Percentiles rank a stretch among this genome's conserved stretches.
phyloP scores from a whole-genome alignment of 2,329 filamentous ascomycete species.

The Aspergillus nomiae region DNA sequence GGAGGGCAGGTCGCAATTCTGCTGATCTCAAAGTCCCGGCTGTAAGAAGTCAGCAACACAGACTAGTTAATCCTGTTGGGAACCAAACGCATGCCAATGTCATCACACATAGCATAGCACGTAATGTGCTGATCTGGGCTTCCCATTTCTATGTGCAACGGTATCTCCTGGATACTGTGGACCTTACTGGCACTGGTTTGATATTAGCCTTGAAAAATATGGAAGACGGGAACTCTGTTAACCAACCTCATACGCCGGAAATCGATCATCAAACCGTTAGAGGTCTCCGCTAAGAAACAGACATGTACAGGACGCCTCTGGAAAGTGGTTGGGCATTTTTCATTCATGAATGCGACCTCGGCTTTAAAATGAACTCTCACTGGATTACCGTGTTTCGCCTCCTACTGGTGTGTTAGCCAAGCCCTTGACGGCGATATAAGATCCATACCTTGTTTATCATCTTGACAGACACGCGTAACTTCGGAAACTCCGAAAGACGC shows the following conservation, averaged over 20 bases:
- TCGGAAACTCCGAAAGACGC: conserved; percentile 70
- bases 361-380: conserved; percentile 66
- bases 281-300: conserved; percentile 73
- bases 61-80: background rate
- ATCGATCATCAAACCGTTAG: conserved; percentile 68
- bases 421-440: conserved; percentile 24
- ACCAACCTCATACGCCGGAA: conserved; percentile 62
- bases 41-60: conserved; percentile 28
- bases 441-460: conserved; percentile 48
- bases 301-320: conserved; percentile 66
- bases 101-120: conserved; percentile 79
- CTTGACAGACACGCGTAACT: conserved; percentile 58
- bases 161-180: conserved; percentile 61
- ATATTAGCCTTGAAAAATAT: background rate
- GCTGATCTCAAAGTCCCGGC: conserved; percentile 60
- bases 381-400: conserved; percentile 40
- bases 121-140: conserved; percentile 60
- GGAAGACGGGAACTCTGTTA: background rate
- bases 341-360: conserved; percentile 72
- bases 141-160: conserved; percentile 60
- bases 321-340: conserved; percentile 62
- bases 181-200: conserved; percentile 63
- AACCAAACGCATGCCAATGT: conserved; percentile 60
- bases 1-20: conserved; percentile 54
- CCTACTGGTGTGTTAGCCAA: conserved; percentile 25